phyloP scores from a whole-genome alignment of 805 yeast species.

The Candida ponderosae region DNA sequence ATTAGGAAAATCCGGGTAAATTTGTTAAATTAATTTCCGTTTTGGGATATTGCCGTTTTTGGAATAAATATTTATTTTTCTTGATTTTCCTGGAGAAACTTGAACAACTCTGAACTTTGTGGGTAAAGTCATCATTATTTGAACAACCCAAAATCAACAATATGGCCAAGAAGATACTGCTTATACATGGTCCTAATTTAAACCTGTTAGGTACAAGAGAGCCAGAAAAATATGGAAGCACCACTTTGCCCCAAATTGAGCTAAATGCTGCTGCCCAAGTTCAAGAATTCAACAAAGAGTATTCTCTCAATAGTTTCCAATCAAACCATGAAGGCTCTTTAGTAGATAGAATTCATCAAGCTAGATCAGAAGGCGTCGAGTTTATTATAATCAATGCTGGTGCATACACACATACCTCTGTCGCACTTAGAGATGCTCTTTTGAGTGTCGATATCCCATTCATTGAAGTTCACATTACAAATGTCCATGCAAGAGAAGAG shows the following conservation, averaged over 20 bases:
- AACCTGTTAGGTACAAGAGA: constrained; percentile 41
- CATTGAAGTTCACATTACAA: constrained; percentile 42
- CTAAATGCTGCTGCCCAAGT: constrained; percentile 24
- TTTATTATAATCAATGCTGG: constrained; percentile 45
- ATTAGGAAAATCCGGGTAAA: no score
- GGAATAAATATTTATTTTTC: no score
- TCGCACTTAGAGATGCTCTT: constrained; percentile 42
- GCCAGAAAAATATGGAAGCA: constrained; percentile 44
- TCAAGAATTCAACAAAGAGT: constrained; percentile 16
- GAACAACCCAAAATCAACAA: neutral
- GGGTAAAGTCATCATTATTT: no score
- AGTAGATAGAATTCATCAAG: constrained; percentile 39
- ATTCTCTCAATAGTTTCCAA: constrained; percentile 29
- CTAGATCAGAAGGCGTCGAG: constrained; percentile 26
- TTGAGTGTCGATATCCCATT: constrained; percentile 41
- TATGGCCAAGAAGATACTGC: constrained; percentile 22
- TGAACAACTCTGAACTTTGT: no score
- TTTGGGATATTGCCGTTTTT: no score
- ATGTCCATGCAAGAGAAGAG: constrained; percentile 42
- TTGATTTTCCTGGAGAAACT: no score
- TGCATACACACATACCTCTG: constrained; percentile 44
- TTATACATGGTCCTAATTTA: constrained; percentile 42
- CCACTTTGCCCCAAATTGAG: constrained; percentile 35
- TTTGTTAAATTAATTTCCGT: no score
- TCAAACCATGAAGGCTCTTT: constrained; percentile 39